A percentile compares a stretch with the other conserved stretches of the same genome.
phyloP scores from a whole-genome alignment of 1,284 basidiomycete genomes.

The Sanghuangporus weigelae region DNA sequence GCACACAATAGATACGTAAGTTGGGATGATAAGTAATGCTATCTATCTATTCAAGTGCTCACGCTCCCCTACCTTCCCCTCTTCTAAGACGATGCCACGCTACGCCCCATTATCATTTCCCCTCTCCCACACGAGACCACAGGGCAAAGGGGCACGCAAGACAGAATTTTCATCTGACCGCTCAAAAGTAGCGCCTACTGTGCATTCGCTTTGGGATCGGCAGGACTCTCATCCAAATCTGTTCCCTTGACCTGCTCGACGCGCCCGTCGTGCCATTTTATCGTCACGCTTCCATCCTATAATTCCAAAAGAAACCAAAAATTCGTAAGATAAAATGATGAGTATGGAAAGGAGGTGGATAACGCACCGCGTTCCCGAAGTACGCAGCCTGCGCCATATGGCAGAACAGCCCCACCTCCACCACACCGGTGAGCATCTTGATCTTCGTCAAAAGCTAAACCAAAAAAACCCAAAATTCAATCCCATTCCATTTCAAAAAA shows the following conservation, averaged over 20 bases:
- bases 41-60: too few relatives aligned
- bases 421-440: constrained; percentile 92
- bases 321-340: too few relatives aligned
- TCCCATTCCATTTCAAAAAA: neutral
- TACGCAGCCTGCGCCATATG: constrained; percentile 93
- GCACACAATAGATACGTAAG: too few relatives aligned
- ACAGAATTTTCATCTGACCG: too few relatives aligned
- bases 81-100: too few relatives aligned
- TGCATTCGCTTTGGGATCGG: neutral
- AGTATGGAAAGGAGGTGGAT: too few relatives aligned
- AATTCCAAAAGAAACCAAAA: too few relatives aligned
- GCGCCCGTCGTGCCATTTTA: constrained; percentile 43
- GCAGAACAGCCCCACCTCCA: constrained; percentile 96
- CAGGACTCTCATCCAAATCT: neutral
- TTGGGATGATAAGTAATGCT: too few relatives aligned
- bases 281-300: constrained; percentile 55
- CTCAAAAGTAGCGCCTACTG: neutral
- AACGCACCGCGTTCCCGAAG: constrained; percentile 94
- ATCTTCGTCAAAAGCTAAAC: constrained; percentile 63
- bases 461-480: neutral
- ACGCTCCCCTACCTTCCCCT: too few relatives aligned
- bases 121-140: too few relatives aligned
- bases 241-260: constrained; percentile 30
- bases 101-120: too few relatives aligned
- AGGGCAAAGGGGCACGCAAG: too few relatives aligned